phyloP scores from a whole-genome alignment of 176 grass and related monocot genomes.

The maize (Zea mays) region DNA sequence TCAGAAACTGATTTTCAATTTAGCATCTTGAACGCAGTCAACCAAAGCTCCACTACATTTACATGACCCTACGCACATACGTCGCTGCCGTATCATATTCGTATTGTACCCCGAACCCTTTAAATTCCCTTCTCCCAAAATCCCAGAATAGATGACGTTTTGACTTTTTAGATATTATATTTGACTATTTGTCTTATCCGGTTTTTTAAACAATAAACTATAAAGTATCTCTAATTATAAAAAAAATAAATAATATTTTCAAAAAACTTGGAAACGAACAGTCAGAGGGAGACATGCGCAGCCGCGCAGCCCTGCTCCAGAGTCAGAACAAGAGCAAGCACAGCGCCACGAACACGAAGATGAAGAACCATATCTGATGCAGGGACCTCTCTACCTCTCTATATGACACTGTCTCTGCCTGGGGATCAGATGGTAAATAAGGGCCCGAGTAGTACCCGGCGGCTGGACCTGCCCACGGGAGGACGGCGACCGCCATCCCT shows the following conservation, averaged over 20 bases:
- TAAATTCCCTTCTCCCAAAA: too few species aligned
- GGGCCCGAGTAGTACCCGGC: slow-evolving; percentile 40
- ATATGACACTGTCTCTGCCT: slow-evolving; percentile 42
- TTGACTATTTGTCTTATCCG: too few species aligned
- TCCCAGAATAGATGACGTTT: too few species aligned
- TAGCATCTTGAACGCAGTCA: neutral
- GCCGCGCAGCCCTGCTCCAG: slow-evolving; percentile 16
- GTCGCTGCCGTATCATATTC: neutral
- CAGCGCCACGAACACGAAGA: slow-evolving; percentile 54
- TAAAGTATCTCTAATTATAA: too few species aligned
- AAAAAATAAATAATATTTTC: too few species aligned
- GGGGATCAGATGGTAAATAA: slow-evolving; percentile 15
- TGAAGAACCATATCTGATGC: slow-evolving; percentile 72
- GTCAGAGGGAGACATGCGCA: too few species aligned
- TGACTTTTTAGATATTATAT: too few species aligned
- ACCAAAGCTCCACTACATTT: slow-evolving; percentile 4
- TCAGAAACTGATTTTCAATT: neutral
- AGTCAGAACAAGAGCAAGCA: slow-evolving; percentile 74
- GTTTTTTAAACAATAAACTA: too few species aligned
- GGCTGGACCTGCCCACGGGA: slow-evolving; percentile 49
- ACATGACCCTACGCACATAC: neutral
- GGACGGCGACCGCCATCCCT: slow-evolving; percentile 56
- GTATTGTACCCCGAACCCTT: neutral
- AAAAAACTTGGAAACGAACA: too few species aligned
- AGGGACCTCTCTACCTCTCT: slow-evolving; percentile 55